Base-by-base conservation (phyloP, 2,329 filamentous ascomycete genomes). In the Magnaporthiopsis incrustans region DNA sequence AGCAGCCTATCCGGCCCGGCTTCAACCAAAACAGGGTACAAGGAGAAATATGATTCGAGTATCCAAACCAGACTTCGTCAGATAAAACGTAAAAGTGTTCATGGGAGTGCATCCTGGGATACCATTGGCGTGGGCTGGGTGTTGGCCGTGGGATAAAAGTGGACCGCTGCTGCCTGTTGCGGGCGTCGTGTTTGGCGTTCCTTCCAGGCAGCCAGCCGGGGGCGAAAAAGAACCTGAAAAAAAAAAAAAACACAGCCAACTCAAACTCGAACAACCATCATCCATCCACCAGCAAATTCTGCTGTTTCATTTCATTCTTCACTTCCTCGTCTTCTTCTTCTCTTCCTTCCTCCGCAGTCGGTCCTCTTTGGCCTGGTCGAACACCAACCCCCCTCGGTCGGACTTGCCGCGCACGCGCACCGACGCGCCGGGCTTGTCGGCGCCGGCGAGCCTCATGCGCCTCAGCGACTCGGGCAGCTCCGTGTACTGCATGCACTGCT, bases 321-420 rank as follows among this genome's bases (percentile, higher is more conserved):
- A 30, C 11, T 57, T 62, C 38, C 38, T 60, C 11, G 2, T 26
- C 35, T 60, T 60, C 6, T 60, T 50, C 22, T 60, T 63, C n/a
- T 53, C 44, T n/a, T 14, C 7, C 44, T n/a, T 53, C 32, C 61
- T 61, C 0, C 63, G 56, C 18, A 57, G 44, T 3, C 61, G 57
- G n/a, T 65, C 64, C 22, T 64, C 63, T 11, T 44, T 64, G 5
- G 57, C 26, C 50, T 58, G 65, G 35, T 66, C 63, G n/a, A 60
- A 7, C 5, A 58, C 26, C 25, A 57, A 18, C 61, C 14, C 33
- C 15, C 30, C 8, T 11, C 25, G 5, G 22, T 35, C n/a, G 53
- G 61, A 59, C 11, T 18, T 60, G 50, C 53, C 10, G 14, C 12
- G 61, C 18, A 18, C 60, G 50, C 63, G 62, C 14, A 30, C 26